These are phyloP conservation scores for Macrolepiota dolichaula DNA, from an alignment of 768 basidiomycete genomes.

Conservation along the genomic window DNA sequence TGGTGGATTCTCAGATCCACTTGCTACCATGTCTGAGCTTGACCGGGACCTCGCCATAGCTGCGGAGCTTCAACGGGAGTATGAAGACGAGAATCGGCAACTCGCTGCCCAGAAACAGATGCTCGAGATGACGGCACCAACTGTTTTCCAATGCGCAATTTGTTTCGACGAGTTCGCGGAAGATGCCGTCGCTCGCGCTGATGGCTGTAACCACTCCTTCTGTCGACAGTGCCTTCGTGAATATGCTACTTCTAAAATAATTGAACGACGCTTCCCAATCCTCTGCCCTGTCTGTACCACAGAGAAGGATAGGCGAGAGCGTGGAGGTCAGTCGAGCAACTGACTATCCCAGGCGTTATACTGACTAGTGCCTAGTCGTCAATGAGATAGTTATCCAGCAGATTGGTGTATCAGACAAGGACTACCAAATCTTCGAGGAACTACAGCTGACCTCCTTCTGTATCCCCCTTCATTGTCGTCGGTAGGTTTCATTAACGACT, in stretches of 20 bases:
- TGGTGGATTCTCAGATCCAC: neutral
- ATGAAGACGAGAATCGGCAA: slow-evolving; percentile 1
- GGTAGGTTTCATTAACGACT: neutral
- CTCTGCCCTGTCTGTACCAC: slow-evolving; percentile 1
- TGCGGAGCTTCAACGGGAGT: slow-evolving; percentile 5
- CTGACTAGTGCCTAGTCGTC: neutral
- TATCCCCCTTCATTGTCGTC: slow-evolving; percentile 4
- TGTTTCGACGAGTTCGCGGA: slow-evolving; percentile 43
- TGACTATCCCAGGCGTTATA: neutral
- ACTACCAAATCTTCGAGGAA: slow-evolving; percentile 10
- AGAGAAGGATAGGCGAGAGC: neutral
- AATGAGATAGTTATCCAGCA: slow-evolving; percentile 2
- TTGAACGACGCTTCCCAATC: slow-evolving; percentile 7
- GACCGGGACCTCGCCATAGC: slow-evolving; percentile 5
- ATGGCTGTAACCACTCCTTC: slow-evolving; percentile 34
- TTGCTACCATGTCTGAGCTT: neutral
- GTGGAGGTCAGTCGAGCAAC: neutral
- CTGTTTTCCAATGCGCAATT: slow-evolving; percentile 38
- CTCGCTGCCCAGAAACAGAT: neutral
- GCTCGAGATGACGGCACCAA: neutral
- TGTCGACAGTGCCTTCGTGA: slow-evolving; percentile 9
- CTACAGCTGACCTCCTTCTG: slow-evolving; percentile 11
- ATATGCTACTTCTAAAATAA: neutral
- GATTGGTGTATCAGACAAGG: slow-evolving; percentile 7
- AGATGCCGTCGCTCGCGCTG: slow-evolving; percentile 36